Base-by-base conservation (phyloP, 257 asterid genomes). In the Primulina eburnea region DNA sequence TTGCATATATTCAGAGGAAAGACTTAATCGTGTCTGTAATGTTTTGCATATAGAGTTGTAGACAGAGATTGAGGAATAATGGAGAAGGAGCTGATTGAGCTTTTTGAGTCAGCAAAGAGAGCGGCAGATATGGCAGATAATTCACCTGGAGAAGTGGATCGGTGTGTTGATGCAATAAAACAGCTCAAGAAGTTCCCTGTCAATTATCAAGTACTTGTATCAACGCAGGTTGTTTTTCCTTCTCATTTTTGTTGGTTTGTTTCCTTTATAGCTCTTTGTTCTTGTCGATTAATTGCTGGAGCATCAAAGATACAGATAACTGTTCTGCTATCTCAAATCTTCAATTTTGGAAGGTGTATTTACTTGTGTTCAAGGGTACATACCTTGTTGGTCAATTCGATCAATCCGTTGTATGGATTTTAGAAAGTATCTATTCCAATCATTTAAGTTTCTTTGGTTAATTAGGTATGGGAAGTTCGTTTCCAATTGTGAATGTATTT, bases 31-130 rank as follows among this genome's bases (percentile, higher is more conserved):
- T 59, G 28, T 67, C 65, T 64, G n/a, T 57, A 6, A 29, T 67
- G 69, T 69, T 72, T 72, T 76, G 26, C 37, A 28, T 50, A n/a
- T 64, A 12, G 14, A 38, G 10, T 9, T 10, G 14, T 37, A 10
- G 65, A 55, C 64, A 75, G 71, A 70, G 62, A 20, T 70, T 37
- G 73, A 55, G 37, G 50, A 57, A 74, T 64, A 61, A 93, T 93
- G 97, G 96, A 93, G 85, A 90, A 85, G 82, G 99, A 93, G 76
- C 83, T 93, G 71, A 77, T 71, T 9, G 86, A 87, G 83, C 88
- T 90, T 57, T 93, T 84, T 14, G 96, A 93, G 81, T 75, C 79
- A 63, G 97, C 77, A 76, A 89, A 89, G 82, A 85, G 82, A 78
- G 92, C 97, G 32, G 97, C 96, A 2, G 96, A 89, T 72, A 84